Conservation (phyloP, 2,329 filamentous ascomycete species). For the Talaromyces sp. region DNA sequence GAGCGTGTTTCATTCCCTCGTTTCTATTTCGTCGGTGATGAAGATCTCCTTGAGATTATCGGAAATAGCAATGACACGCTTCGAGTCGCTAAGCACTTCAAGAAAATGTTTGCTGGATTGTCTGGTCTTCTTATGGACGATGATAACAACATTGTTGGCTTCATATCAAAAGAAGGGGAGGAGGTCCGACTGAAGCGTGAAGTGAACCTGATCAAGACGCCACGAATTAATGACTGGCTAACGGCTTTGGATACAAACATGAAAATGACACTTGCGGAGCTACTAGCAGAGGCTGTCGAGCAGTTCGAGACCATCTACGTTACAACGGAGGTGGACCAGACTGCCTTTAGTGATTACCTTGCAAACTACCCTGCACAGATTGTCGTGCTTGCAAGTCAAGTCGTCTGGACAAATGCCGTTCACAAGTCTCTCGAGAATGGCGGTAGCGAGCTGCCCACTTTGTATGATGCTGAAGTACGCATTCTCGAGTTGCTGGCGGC, state of each 20-base stretch:
- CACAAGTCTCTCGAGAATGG: slow-evolving; percentile 70
- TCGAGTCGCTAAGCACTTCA: slow-evolving; percentile 96
- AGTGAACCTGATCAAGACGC: slow-evolving; percentile 87
- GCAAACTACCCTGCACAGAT: slow-evolving; percentile 84
- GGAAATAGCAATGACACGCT: slow-evolving; percentile 97
- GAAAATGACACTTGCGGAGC: slow-evolving; percentile 88
- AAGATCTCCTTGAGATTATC: slow-evolving; percentile 97
- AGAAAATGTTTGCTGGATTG: slow-evolving; percentile 99
- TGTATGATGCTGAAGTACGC: slow-evolving; percentile 79
- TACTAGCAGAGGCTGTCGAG: slow-evolving; percentile 79
- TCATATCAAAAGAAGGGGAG: slow-evolving; percentile 94
- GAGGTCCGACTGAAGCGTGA: slow-evolving; percentile 81
- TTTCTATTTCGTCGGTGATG: slow-evolving; percentile 99
- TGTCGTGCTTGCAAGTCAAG: slow-evolving; percentile 89
- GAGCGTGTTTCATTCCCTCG: slow-evolving; percentile 96
- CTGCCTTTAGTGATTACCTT: slow-evolving; percentile 74
- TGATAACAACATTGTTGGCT: slow-evolving; percentile 80
- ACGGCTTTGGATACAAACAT: slow-evolving; percentile 85
- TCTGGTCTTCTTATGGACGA: slow-evolving; percentile 89
- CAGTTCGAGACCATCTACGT: slow-evolving; percentile 76
- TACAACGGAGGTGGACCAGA: slow-evolving; percentile 64
- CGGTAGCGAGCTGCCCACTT: slow-evolving; percentile 61
- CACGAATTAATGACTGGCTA: slow-evolving; percentile 99
- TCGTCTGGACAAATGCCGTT: slow-evolving; percentile 85
- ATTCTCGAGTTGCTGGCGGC: slow-evolving; percentile 81